Evolutionary conservation across 768 basidiomycete species (phyloP).

Genomic region (Kwoniella pini): DNA sequence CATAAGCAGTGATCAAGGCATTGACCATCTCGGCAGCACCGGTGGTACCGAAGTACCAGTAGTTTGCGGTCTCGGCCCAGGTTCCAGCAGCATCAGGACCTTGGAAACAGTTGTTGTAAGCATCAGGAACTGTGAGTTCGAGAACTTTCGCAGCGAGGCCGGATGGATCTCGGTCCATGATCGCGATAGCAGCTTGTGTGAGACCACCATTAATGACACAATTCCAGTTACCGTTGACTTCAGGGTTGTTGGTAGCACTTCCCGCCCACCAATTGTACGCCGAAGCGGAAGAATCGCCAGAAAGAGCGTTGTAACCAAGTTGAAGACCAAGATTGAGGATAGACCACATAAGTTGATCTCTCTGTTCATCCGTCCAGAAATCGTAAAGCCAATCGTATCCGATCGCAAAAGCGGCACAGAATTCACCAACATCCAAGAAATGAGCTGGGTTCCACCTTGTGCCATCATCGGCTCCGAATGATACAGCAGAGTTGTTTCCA

Average conservation of each 20-base stretch:
- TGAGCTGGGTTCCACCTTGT: slow-evolving; percentile 81
- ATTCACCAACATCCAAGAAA: slow-evolving; percentile 84
- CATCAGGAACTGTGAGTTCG: slow-evolving; percentile 69
- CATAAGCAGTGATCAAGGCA: slow-evolving; percentile 79
- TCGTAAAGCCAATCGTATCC: slow-evolving; percentile 97
- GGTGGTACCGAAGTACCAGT: slow-evolving; percentile 75
- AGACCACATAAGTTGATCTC: slow-evolving; percentile 65
- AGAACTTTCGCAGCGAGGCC: slow-evolving; percentile 71
- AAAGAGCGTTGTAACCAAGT: slow-evolving; percentile 65
- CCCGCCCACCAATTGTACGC: slow-evolving; percentile 74
- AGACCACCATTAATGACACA: slow-evolving; percentile 88
- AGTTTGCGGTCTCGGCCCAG: slow-evolving; percentile 88
- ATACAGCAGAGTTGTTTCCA: slow-evolving; percentile 63
- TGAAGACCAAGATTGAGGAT: slow-evolving; percentile 77
- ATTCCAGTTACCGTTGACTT: slow-evolving; percentile 89
- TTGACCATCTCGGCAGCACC: slow-evolving; percentile 86
- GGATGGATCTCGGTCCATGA: slow-evolving; percentile 71
- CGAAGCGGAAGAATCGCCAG: slow-evolving; percentile 48
- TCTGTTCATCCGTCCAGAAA: slow-evolving; percentile 73
- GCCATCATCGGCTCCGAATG: slow-evolving; percentile 66
- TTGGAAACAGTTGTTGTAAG: slow-evolving; percentile 70
- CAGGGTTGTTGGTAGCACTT: slow-evolving; percentile 20
- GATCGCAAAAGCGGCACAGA: slow-evolving; percentile 82
- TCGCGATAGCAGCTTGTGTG: slow-evolving; percentile 84
- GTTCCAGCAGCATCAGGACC: slow-evolving; percentile 69